Base-by-base conservation (phyloP, 176 grass and related monocot genomes). In the Lolium perenne region DNA sequence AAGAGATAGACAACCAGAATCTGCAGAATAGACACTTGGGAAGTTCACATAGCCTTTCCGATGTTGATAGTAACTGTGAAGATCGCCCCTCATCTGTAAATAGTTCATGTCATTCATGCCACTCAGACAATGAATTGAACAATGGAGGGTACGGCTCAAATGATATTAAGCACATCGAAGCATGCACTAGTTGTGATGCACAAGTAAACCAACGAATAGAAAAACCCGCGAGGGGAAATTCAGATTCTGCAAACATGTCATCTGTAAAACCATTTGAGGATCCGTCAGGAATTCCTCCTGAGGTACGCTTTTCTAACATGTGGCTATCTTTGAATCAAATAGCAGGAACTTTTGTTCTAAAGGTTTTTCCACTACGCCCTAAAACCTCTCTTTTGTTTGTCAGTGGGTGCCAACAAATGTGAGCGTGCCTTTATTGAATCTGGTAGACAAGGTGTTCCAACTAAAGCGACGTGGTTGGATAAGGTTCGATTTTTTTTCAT, bases 331-430 rank as follows among this genome's bases (percentile, higher is more conserved):
- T 76, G 26, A 61, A 7, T 6, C 72, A 83, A 76, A 72, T 55
- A 22, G 50, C 13, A 74, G 64, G 58, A 76, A 74, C 14, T 57
- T 79, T 5, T 64, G 43, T 71, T 82, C 18, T 74, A 57, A 79
- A 9, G 17, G 18, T 12, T 16, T 56, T 84, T 35, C 46, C 38
- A 16, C 46, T 59, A 49, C 29, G 41, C 84, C 38, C 80, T 84
- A 75, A 83, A 58, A 47, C 9, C 46, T 85, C 23, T 73, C 12
- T 83, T 71, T 38, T 76, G 35, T 80, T 87, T 81, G 15, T 57
- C 87, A 99, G 97, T 99, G 97, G 97, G 88, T 89, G 75, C 97
- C 97, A 60, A 86, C 97, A 92, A 99, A 99, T 90, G 92, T 96
- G 65, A 99, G 97, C 5, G 92, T 90, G 69, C 97, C 90, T 66